Percentiles rank a stretch among this genome's conserved stretches.
phyloP scores from a whole-genome alignment of 257 asterid species.

The Eustoma russellianum region DNA sequence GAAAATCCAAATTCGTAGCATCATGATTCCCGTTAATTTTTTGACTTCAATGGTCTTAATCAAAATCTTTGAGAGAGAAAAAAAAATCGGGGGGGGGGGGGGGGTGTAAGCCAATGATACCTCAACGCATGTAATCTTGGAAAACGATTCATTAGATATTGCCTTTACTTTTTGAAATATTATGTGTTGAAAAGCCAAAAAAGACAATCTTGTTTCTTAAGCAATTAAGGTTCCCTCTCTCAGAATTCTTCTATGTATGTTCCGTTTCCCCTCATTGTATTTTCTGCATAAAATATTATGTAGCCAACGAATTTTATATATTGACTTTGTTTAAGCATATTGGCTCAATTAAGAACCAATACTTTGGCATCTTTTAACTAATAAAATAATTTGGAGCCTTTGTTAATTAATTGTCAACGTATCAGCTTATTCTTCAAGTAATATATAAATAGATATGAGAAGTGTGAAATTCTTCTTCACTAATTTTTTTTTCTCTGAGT shows the following conservation, averaged over 20 bases:
- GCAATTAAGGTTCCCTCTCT: not conserved
- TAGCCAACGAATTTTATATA: slow-evolving; percentile 1
- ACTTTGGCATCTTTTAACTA: slow-evolving; percentile 4
- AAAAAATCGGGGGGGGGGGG: no score
- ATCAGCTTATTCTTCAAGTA: not conserved
- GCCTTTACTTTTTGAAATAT: slow-evolving; percentile 13
- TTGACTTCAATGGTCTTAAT: no score
- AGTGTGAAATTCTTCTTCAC: no score
- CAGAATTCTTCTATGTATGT: not conserved
- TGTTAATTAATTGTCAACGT: not conserved
- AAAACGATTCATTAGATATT: no score
- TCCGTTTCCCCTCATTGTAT: not conserved
- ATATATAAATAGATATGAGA: not conserved
- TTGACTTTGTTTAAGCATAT: slow-evolving; percentile 3
- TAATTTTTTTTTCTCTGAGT: no score
- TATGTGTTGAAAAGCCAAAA: slow-evolving; percentile 9
- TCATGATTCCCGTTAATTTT: no score
- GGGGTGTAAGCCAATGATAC: no score
- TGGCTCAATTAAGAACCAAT: slow-evolving; percentile 11
- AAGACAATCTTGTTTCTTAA: slow-evolving; percentile 8
- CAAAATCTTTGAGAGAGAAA: no score
- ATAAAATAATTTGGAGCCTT: not conserved
- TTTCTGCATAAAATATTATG: slow-evolving; percentile 6
- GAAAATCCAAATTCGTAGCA: no score
- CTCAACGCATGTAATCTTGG: no score